Conservation (phyloP, 768 basidiomycete genomes). For the Suillus ampliporus region DNA sequence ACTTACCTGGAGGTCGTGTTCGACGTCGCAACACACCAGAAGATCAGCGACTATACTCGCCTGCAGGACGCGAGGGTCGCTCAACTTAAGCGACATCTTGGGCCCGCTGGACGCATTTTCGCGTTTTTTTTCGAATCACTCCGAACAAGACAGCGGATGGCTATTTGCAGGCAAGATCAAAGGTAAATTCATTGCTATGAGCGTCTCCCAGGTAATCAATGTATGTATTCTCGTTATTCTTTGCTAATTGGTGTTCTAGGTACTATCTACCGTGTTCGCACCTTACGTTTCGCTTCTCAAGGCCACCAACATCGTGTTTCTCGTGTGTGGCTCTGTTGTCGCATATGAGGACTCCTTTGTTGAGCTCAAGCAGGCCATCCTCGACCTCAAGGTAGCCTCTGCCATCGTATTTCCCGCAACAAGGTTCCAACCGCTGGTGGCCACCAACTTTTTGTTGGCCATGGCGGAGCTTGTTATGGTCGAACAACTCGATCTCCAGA, state of each 20-base stretch:
- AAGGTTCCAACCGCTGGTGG: background rate
- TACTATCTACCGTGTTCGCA: background rate
- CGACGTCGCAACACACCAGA: background rate
- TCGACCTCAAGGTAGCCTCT: background rate
- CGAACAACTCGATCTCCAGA: background rate
- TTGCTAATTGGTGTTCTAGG: background rate
- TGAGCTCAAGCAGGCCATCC: background rate
- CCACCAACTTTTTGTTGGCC: background rate
- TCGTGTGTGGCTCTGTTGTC: too few species aligned
- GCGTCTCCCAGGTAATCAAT: background rate
- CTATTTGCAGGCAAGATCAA: background rate
- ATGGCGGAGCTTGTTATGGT: background rate
- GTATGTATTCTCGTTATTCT: background rate
- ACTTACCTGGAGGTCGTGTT: background rate
- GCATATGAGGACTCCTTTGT: background rate
- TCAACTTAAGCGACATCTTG: background rate
- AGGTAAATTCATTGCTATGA: background rate
- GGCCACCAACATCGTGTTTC: background rate
- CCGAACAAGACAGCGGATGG: background rate
- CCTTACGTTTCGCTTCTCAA: background rate
- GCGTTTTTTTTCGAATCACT: background rate
- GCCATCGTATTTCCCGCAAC: background rate
- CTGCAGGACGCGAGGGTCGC: background rate
- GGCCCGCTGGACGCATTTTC: background rate
- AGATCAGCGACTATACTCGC: background rate